Percentiles rank a stretch among this genome's conserved stretches.
Evolutionary conservation across 2,329 filamentous ascomycete genomes (phyloP).

Genomic region (Nectriaceae sp.): DNA sequence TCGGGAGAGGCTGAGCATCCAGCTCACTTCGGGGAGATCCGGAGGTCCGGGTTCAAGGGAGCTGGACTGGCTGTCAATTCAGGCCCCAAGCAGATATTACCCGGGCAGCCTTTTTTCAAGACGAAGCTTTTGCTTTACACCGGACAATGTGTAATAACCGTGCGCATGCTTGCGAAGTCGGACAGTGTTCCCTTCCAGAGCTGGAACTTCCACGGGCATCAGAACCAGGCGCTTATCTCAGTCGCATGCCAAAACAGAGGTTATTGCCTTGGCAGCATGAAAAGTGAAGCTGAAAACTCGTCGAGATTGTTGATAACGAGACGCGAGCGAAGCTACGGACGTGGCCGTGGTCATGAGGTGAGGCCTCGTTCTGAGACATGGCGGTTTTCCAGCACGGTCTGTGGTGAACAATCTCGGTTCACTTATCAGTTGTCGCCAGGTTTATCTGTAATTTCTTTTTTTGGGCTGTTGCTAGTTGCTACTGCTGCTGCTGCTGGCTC

Average conservation of each 20-base stretch:
- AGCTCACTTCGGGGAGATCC: constrained; percentile 18
- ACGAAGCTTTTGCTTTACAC: constrained; percentile 3
- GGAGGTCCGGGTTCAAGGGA: constrained; percentile 11
- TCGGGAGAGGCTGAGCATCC: background rate
- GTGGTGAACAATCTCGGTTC: background rate
- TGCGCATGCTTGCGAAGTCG: background rate
- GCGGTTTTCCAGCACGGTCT: background rate
- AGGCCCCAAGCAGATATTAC: constrained; percentile 14
- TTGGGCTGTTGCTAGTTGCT: too few species aligned
- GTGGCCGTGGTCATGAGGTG: background rate
- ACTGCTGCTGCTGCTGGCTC: too few species aligned
- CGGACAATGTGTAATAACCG: constrained; percentile 12
- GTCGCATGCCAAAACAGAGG: too few species aligned
- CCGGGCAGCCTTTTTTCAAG: too few species aligned
- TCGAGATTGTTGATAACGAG: background rate
- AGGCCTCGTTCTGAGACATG: background rate
- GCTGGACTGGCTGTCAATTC: constrained; percentile 17
- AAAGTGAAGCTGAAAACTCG: background rate
- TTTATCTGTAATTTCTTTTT: too few species aligned
- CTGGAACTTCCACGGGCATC: background rate
- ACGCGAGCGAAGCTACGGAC: background rate
- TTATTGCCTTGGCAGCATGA: too few species aligned
- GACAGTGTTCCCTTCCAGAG: background rate
- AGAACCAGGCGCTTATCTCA: background rate
- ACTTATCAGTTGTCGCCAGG: background rate